Evolutionary conservation across 2,329 filamentous ascomycete species (phyloP).

Genomic region (Monilinia polystroma): DNA sequence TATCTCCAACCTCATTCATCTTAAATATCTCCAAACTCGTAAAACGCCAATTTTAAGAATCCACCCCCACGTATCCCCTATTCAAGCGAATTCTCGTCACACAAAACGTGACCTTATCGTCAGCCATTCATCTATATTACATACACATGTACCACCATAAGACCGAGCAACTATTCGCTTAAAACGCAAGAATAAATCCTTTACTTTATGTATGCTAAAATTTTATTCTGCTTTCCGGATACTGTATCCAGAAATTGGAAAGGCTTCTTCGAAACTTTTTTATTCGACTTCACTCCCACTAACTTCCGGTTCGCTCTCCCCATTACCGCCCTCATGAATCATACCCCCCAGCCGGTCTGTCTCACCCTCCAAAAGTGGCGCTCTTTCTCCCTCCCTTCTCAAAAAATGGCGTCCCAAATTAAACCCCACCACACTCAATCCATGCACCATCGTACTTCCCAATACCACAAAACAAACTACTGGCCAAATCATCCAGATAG

Average conservation of each 20-base stretch:
- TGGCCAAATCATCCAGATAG: constrained; percentile 52
- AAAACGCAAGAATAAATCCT: background rate
- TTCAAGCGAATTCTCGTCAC: background rate
- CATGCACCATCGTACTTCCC: constrained; percentile 54
- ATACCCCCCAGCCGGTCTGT: constrained; percentile 51
- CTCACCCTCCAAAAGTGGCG: constrained; percentile 51
- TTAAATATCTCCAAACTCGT: too few relatives aligned
- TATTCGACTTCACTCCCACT: constrained; percentile 30
- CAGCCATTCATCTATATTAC: fast-evolving
- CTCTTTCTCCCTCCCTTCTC: constrained; percentile 47
- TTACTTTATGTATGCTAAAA: background rate
- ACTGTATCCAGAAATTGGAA: background rate
- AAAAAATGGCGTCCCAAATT: constrained; percentile 50
- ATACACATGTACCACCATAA: background rate
- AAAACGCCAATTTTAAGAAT: too few relatives aligned
- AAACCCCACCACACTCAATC: constrained; percentile 51
- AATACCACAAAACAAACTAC: constrained; percentile 55
- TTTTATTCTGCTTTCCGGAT: background rate
- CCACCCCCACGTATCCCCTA: background rate
- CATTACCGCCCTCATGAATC: constrained; percentile 45
- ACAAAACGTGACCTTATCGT: background rate
- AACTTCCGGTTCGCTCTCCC: constrained; percentile 40
- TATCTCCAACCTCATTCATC: too few relatives aligned
- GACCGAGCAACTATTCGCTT: too few relatives aligned
- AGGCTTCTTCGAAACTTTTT: background rate